phyloP scores from a whole-genome alignment of 2,329 filamentous ascomycete genomes.

The Hypoxylon sp. region DNA sequence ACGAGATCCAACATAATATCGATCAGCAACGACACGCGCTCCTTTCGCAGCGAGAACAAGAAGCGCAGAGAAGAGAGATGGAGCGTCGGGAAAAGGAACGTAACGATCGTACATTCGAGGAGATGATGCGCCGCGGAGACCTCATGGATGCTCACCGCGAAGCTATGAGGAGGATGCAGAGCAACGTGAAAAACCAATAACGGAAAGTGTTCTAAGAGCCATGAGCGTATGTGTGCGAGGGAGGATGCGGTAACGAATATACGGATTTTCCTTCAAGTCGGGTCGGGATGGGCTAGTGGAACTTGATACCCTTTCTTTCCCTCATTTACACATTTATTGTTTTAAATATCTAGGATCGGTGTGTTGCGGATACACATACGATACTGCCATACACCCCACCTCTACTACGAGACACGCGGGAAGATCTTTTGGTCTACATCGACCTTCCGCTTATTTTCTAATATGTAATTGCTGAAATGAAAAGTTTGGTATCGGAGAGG shows the following conservation, averaged over 20 bases:
- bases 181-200: constrained; percentile 56
- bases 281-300: constrained; percentile 23
- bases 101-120: constrained; percentile 76
- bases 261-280: constrained; percentile 22
- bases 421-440: neutral
- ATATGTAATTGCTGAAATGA: constrained; percentile 35
- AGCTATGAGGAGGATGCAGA: constrained; percentile 85
- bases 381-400: neutral
- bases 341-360: neutral
- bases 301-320: constrained; percentile 48
- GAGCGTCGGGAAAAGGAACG: constrained; percentile 71
- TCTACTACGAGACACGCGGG: constrained; percentile 12
- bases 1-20: constrained; percentile 64
- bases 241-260: constrained; percentile 28
- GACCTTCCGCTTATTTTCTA: constrained; percentile 36
- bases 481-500: constrained; percentile 8
- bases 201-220: neutral
- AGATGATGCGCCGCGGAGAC: constrained; percentile 81
- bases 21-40: constrained; percentile 70
- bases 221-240: constrained; percentile 18
- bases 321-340: constrained; percentile 19
- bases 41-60: constrained; percentile 74
- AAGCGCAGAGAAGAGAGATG: constrained; percentile 71
- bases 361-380: neutral
- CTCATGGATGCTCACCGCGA: constrained; percentile 84